Evolutionary conservation across 179 eudicot species (phyloP).

Genomic region (Silene vulgaris): DNA sequence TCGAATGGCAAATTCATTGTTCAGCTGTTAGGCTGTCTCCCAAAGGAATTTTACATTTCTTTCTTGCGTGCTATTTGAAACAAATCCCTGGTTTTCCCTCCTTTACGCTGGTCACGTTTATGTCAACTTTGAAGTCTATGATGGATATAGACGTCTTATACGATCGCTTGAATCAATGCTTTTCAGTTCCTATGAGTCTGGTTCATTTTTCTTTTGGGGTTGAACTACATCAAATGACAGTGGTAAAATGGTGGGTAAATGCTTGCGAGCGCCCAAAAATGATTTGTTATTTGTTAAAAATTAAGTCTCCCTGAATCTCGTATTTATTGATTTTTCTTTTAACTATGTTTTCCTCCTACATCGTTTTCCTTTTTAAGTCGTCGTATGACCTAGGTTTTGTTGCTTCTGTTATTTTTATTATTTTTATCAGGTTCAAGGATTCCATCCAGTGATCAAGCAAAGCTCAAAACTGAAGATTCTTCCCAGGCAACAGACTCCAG

Average conservation of each 20-base stretch:
- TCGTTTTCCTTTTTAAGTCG: not conserved
- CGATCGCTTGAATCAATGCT: not conserved
- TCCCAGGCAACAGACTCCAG: slow-evolving; percentile 24
- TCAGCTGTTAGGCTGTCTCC: not conserved
- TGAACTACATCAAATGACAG: not conserved
- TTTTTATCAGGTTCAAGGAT: slow-evolving; percentile 26
- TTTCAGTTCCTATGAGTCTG: not conserved
- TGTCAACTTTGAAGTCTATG: not conserved
- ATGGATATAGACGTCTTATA: not conserved
- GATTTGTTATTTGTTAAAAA: not conserved
- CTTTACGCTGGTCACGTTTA: not conserved
- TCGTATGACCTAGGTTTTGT: slow-evolving; percentile 1
- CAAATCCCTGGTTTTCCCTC: not conserved
- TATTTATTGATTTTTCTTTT: not conserved
- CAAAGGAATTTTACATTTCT: not conserved
- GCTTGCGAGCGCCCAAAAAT: not conserved
- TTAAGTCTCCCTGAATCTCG: not conserved
- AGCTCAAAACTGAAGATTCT: slow-evolving; percentile 18
- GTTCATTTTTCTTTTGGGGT: not conserved
- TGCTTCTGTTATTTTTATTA: not conserved
- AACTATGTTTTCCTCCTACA: not conserved
- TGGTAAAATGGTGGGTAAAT: not conserved
- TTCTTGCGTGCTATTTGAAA: not conserved
- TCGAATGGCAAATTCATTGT: not conserved
- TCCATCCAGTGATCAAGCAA: slow-evolving; percentile 20